These are phyloP conservation scores for Licmophora abbreviata DNA, from an alignment of 108 stramenopile species.

Conservation along the genomic window DNA sequence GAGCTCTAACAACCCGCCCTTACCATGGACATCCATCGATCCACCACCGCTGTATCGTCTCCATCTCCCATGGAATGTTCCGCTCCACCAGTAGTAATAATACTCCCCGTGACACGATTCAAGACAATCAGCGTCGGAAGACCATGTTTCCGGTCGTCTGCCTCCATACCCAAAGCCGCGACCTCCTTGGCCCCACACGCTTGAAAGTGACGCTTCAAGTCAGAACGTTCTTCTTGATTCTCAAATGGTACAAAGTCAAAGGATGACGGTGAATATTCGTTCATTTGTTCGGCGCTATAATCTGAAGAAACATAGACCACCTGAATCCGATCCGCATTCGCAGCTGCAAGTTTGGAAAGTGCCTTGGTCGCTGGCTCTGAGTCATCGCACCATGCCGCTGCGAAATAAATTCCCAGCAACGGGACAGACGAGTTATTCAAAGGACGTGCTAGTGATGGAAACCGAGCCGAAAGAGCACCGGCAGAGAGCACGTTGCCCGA, in stretches of 20 bases:
- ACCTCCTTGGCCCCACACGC: slow-evolving; percentile 27
- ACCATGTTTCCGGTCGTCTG: slow-evolving; percentile 22
- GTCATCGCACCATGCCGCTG: slow-evolving; percentile 36
- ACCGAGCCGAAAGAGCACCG: background rate
- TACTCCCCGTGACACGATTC: slow-evolving; percentile 7
- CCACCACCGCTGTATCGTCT: slow-evolving; percentile 3
- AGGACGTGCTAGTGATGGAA: background rate
- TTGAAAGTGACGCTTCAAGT: slow-evolving; percentile 27
- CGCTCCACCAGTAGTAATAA: slow-evolving; percentile 17
- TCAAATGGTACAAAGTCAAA: slow-evolving; percentile 16
- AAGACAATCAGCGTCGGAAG: slow-evolving; percentile 33
- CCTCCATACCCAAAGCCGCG: slow-evolving; percentile 13
- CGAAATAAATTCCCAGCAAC: slow-evolving; percentile 15
- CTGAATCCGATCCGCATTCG: slow-evolving; percentile 7
- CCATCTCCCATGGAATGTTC: slow-evolving; percentile 16
- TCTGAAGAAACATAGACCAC: slow-evolving; percentile 37
- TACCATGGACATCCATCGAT: slow-evolving; percentile 8
- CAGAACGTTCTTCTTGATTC: slow-evolving; percentile 14
- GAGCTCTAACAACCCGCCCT: background rate
- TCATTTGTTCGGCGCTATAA: slow-evolving; percentile 15
- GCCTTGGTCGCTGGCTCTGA: slow-evolving; percentile 14
- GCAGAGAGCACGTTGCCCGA: too few relatives aligned
- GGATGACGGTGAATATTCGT: slow-evolving; percentile 4
- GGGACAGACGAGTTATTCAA: background rate
- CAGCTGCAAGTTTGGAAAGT: slow-evolving; percentile 4